Evolutionary conservation across 306 rosid species (phyloP).

Genomic region (Cucurbita pepo): DNA sequence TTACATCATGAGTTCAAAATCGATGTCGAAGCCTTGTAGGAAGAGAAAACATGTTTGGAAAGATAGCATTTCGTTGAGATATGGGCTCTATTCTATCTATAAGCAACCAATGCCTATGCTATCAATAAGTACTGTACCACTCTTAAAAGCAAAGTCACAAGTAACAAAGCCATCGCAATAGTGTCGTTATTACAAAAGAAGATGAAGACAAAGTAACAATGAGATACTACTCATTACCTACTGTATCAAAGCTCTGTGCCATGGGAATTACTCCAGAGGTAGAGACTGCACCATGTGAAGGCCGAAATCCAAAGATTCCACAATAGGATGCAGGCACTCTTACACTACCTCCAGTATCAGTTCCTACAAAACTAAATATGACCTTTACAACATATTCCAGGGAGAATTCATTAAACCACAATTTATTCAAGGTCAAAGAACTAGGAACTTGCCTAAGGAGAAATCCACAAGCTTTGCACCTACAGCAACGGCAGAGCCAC

Average conservation of each 20-base stretch:
- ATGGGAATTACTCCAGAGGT: conserved; percentile 57
- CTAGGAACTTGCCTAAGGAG: conserved; percentile 42
- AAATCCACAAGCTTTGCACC: conserved; percentile 77
- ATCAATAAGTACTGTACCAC: neutral
- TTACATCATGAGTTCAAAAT: neutral
- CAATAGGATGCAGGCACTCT: conserved; percentile 88
- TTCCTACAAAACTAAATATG: conserved; percentile 31
- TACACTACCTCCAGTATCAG: conserved; percentile 90
- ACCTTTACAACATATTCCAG: neutral
- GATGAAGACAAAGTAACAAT: neutral
- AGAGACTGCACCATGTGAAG: conserved; percentile 61
- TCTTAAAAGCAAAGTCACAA: neutral
- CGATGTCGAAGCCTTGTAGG: neutral
- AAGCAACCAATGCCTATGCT: neutral
- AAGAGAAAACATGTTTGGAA: neutral
- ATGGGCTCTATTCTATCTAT: neutral
- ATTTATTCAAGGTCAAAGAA: neutral
- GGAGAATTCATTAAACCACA: conserved; percentile 1
- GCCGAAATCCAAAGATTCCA: conserved; percentile 84
- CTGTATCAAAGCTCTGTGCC: conserved; percentile 88
- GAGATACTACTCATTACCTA: conserved; percentile 31
- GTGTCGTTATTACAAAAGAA: neutral
- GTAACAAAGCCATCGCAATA: neutral
- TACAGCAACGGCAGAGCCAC: conserved; percentile 63
- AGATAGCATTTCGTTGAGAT: neutral